These are phyloP conservation scores for Berberis vulgaris DNA, from an alignment of 164 flowering plant genomes.

Conservation along the genomic window DNA sequence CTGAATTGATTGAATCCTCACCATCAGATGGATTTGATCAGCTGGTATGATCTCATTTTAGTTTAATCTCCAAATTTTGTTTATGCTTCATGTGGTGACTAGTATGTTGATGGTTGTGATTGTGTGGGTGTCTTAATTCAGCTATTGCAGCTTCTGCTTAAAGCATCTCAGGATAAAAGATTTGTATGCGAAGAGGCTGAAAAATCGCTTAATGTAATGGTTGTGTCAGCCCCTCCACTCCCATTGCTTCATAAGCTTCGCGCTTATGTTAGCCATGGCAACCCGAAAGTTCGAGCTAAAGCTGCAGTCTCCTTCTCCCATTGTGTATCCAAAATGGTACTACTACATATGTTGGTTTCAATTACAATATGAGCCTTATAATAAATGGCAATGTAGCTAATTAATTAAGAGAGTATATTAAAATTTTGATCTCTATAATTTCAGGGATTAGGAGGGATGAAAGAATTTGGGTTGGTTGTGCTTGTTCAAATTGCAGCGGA, in stretches of 20 bases:
- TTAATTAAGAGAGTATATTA: no score
- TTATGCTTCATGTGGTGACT: neutral
- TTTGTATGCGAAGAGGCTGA: constrained; percentile 97
- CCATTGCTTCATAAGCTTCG: constrained; percentile 62
- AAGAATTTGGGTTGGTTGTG: constrained; percentile 50
- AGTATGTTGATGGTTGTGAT: neutral
- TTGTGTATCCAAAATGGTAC: constrained; percentile 72
- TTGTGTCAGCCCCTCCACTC: constrained; percentile 44
- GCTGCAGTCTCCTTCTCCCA: constrained; percentile 64
- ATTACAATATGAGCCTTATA: neutral
- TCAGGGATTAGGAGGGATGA: constrained; percentile 58
- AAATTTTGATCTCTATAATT: neutral
- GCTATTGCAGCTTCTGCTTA: constrained; percentile 76
- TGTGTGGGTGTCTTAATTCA: constrained; percentile 16
- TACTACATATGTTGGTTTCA: neutral
- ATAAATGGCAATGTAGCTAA: neutral
- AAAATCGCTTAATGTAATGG: constrained; percentile 51
- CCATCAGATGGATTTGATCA: constrained; percentile 47
- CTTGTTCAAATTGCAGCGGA: constrained; percentile 49
- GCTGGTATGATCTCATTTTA: constrained; percentile 29
- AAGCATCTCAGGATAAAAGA: constrained; percentile 84
- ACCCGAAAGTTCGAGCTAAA: constrained; percentile 70
- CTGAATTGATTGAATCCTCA: constrained; percentile 37
- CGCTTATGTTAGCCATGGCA: constrained; percentile 45
- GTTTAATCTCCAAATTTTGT: neutral